Percentiles rank a stretch among this genome's conserved stretches.
Conservation (phyloP, 805 yeast genomes). For the Saccharomycopsis vini region DNA sequence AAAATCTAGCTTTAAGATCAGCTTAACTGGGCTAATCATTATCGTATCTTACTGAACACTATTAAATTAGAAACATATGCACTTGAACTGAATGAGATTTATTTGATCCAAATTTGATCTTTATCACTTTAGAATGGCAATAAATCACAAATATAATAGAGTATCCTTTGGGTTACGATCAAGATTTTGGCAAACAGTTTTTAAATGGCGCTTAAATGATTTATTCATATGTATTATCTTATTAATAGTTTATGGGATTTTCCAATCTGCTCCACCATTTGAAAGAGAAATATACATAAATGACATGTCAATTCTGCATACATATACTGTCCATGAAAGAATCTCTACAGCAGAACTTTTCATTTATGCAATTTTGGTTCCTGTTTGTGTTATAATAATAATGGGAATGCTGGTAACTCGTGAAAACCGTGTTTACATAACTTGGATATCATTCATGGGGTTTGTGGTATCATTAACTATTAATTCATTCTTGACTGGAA, state of each 20-base stretch:
- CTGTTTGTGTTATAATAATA: constrained; percentile 33
- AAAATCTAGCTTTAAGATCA: too few relatives aligned
- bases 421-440: constrained; percentile 23
- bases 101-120: too few relatives aligned
- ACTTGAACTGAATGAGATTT: too few relatives aligned
- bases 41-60: too few relatives aligned
- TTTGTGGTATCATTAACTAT: constrained; percentile 49
- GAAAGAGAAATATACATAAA: constrained; percentile 70
- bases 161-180: too few relatives aligned
- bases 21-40: too few relatives aligned
- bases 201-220: constrained; percentile 17
- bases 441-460: constrained; percentile 54
- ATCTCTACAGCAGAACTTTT: constrained; percentile 51
- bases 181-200: not conserved
- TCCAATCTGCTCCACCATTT: constrained; percentile 41
- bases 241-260: constrained; percentile 11
- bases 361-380: constrained; percentile 44
- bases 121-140: too few relatives aligned
- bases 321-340: constrained; percentile 65
- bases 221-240: constrained; percentile 8
- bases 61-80: too few relatives aligned
- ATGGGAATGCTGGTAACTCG: constrained; percentile 28
- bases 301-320: constrained; percentile 74
- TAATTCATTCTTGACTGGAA: constrained; percentile 59
- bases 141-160: too few relatives aligned